Evolutionary conservation across 1,284 basidiomycete species (phyloP).

Genomic region (Inonotus obliquus): DNA sequence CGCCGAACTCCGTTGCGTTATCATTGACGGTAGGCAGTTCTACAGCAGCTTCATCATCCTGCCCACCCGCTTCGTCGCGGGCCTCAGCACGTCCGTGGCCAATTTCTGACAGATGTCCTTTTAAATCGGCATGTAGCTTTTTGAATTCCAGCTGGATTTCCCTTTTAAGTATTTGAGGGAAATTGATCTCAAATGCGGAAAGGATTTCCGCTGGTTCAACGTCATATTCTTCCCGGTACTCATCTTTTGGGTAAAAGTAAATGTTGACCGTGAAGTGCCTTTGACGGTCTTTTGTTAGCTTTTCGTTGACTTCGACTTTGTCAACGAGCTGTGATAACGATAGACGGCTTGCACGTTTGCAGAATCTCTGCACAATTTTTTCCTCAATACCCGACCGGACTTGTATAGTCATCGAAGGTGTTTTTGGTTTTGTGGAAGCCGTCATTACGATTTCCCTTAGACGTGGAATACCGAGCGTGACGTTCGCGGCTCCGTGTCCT

Average conservation of each 20-base stretch:
- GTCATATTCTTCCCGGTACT: constrained; percentile 86
- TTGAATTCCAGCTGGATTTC: constrained; percentile 88
- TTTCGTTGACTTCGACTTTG: constrained; percentile 79
- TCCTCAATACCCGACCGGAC: constrained; percentile 52
- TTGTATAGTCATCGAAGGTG: constrained; percentile 95
- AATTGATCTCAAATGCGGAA: constrained; percentile 66
- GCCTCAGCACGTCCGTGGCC: constrained; percentile 68
- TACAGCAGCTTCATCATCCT: constrained; percentile 43
- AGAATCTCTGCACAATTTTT: constrained; percentile 71
- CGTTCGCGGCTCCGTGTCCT: constrained; percentile 99
- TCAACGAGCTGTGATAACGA: constrained; percentile 90
- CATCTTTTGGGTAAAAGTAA: constrained; percentile 81
- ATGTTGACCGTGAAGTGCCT: constrained; percentile 84
- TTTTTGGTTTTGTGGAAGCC: constrained; percentile 93
- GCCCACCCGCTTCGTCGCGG: constrained; percentile 37
- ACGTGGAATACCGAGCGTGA: constrained; percentile 98
- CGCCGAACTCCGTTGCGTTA: constrained; percentile 64
- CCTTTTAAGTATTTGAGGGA: constrained; percentile 82
- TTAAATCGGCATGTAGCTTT: constrained; percentile 78
- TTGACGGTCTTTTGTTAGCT: constrained; percentile 66
- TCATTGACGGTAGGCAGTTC: constrained; percentile 41
- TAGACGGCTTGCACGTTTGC: constrained; percentile 86
- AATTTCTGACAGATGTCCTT: constrained; percentile 75
- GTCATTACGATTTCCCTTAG: constrained; percentile 99
- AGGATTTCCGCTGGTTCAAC: constrained; percentile 75